Conservation (phyloP, 805 yeast species). For the Cyberlindnera euphorbiae region DNA sequence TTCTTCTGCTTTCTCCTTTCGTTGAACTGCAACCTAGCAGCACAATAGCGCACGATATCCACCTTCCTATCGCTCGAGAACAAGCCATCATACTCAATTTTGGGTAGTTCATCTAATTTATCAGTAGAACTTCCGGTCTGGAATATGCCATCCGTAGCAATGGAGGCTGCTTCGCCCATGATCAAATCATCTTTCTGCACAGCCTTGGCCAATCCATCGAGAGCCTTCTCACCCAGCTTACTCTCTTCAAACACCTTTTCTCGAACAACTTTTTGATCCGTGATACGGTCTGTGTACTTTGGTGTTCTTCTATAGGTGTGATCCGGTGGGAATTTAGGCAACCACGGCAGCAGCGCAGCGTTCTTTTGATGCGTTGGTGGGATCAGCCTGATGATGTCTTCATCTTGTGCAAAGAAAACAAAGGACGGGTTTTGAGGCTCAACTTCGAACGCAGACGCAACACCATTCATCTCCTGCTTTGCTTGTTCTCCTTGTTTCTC, state of each 20-base stretch:
- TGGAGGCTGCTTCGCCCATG: too few species aligned
- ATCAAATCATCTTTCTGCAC: slow-evolving; percentile 13
- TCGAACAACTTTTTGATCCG: slow-evolving; percentile 68
- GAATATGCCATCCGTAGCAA: too few species aligned
- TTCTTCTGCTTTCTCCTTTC: slow-evolving; percentile 12
- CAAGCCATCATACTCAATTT: slow-evolving; percentile 1
- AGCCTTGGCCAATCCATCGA: slow-evolving; percentile 46
- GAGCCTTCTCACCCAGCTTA: slow-evolving; percentile 70
- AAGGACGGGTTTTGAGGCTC: slow-evolving; percentile 40
- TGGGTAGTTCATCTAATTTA: too few species aligned
- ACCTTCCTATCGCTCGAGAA: slow-evolving; percentile 26
- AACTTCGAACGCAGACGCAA: slow-evolving; percentile 17
- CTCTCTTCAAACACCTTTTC: slow-evolving; percentile 77
- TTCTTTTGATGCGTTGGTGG: slow-evolving; percentile 42
- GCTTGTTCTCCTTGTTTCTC: slow-evolving; percentile 13
- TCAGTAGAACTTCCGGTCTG: too few species aligned
- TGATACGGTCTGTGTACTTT: slow-evolving; percentile 51
- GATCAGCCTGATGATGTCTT: slow-evolving; percentile 49
- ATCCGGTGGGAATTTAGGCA: slow-evolving; percentile 91
- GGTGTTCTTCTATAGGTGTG: slow-evolving; percentile 85
- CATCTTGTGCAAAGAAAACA: slow-evolving; percentile 48
- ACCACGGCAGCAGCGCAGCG: slow-evolving; percentile 60
- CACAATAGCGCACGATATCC: slow-evolving; percentile 56
- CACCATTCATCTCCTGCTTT: slow-evolving; percentile 8
- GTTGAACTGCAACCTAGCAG: slow-evolving; percentile 37